Percentiles rank a stretch among this genome's conserved stretches.
phyloP scores from a whole-genome alignment of 2,329 filamentous ascomycete genomes.

The Harringtonia aguacate region DNA sequence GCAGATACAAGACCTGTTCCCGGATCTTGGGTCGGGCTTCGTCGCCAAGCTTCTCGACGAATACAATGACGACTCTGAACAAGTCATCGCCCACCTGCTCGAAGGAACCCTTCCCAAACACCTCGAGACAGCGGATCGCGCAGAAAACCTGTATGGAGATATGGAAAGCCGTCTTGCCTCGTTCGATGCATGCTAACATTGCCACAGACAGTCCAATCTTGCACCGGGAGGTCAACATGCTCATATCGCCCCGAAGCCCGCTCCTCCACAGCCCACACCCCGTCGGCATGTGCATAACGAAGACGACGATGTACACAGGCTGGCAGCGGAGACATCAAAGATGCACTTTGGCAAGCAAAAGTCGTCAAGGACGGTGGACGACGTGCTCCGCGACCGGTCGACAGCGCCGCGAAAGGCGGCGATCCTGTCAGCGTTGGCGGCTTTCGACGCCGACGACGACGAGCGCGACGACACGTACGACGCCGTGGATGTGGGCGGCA shows the following conservation, averaged over 20 bases:
- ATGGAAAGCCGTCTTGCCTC: neutral
- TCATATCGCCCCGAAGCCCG: slow-evolving; percentile 46
- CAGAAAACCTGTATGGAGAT: slow-evolving; percentile 52
- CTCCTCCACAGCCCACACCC: slow-evolving; percentile 42
- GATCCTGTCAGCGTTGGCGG: slow-evolving; percentile 76
- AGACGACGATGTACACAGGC: slow-evolving; percentile 65
- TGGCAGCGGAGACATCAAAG: slow-evolving; percentile 54
- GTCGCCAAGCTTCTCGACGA: slow-evolving; percentile 69
- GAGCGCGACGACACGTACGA: slow-evolving; percentile 97
- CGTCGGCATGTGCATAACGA: slow-evolving; percentile 71
- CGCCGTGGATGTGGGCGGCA: slow-evolving; percentile 79
- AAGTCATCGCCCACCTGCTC: slow-evolving; percentile 70
- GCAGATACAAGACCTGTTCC: slow-evolving; percentile 89
- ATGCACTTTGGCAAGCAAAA: slow-evolving; percentile 71
- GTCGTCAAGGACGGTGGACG: slow-evolving; percentile 55
- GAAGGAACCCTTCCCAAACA: slow-evolving; percentile 64
- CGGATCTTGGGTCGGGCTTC: slow-evolving; percentile 75
- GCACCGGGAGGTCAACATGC: slow-evolving; percentile 15
- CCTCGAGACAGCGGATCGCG: slow-evolving; percentile 52
- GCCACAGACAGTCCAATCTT: neutral
- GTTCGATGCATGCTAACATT: neutral
- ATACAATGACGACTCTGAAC: slow-evolving; percentile 67
- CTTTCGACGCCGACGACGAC: slow-evolving; percentile 90
- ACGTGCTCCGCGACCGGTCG: slow-evolving; percentile 54
- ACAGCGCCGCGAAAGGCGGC: slow-evolving; percentile 66